Conservation (phyloP, 108 stramenopile genomes). For the Phaeodactylum tricornutum region DNA sequence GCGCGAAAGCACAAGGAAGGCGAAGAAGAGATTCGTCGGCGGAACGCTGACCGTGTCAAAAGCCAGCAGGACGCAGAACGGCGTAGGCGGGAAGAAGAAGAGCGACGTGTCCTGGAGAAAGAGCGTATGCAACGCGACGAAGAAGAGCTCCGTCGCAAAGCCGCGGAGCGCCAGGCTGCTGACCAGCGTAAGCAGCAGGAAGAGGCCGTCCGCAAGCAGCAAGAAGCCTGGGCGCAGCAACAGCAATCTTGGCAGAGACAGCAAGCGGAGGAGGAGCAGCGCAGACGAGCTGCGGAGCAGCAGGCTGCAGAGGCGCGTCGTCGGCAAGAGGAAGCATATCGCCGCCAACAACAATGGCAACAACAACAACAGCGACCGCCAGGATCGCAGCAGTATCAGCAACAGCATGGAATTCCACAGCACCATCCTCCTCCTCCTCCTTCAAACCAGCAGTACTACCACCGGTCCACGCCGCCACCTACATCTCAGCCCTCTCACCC, state of each 20-base stretch:
- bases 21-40: slow-evolving; percentile 12
- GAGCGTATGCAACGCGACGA: slow-evolving; percentile 25
- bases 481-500: slow-evolving; percentile 6
- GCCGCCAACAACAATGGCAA: slow-evolving; percentile 24
- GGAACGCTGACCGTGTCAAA: slow-evolving; percentile 14
- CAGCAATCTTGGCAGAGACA: slow-evolving; percentile 32
- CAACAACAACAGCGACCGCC: slow-evolving; percentile 22
- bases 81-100: slow-evolving; percentile 20
- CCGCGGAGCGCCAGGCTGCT: slow-evolving; percentile 50
- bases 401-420: slow-evolving; percentile 9
- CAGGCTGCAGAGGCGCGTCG: slow-evolving; percentile 23
- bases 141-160: slow-evolving; percentile 22
- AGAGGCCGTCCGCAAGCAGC: slow-evolving; percentile 14
- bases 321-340: slow-evolving; percentile 36
- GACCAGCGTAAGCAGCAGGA: slow-evolving; percentile 11
- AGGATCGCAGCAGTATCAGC: slow-evolving; percentile 10
- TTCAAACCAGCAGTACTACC: slow-evolving; percentile 10
- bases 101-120: slow-evolving; percentile 13
- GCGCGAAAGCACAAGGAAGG: slow-evolving; percentile 19
- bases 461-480: too few relatives aligned
- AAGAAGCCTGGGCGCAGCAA: slow-evolving; percentile 15
- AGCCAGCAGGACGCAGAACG: slow-evolving; percentile 14
- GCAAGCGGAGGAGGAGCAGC: slow-evolving; percentile 18
- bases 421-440: slow-evolving; percentile 5
- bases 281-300: slow-evolving; percentile 13